phyloP scores from a whole-genome alignment of 2,329 filamentous ascomycete genomes.

The Escovopsis sp. region DNA sequence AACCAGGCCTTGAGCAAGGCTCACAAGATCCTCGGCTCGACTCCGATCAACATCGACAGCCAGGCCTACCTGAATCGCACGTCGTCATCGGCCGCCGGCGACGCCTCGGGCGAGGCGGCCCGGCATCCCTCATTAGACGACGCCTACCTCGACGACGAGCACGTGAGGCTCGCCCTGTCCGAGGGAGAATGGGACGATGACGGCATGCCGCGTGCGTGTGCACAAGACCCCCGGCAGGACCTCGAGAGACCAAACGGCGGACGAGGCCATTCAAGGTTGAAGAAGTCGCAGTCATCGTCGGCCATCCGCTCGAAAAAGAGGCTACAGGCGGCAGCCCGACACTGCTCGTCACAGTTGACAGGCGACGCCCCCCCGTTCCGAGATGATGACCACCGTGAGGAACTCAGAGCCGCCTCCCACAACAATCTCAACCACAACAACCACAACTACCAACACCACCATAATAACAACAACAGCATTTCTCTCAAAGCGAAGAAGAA shows the following conservation, averaged over 20 bases:
- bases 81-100: constrained; percentile 29
- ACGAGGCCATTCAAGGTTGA: constrained; percentile 23
- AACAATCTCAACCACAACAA: too few relatives aligned
- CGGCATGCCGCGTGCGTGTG: constrained; percentile 4
- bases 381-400: constrained; percentile 19
- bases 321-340: constrained; percentile 41
- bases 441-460: too few relatives aligned
- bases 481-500: constrained; percentile 20
- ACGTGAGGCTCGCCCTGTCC: constrained; percentile 9
- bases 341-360: constrained; percentile 43
- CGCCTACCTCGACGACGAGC: constrained; percentile 5
- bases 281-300: constrained; percentile 35
- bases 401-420: constrained; percentile 3
- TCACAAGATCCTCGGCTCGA: constrained; percentile 33
- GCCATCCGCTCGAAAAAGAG: constrained; percentile 41
- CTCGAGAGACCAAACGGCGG: constrained; percentile 4
- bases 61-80: constrained; percentile 25
- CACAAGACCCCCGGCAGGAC: too few relatives aligned
- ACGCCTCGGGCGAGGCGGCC: constrained; percentile 19
- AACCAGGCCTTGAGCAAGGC: constrained; percentile 32
- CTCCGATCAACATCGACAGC: constrained; percentile 27
- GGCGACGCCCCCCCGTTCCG: constrained; percentile 38
- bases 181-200: constrained; percentile 27
- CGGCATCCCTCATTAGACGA: constrained; percentile 1
- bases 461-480: too few relatives aligned